A percentile compares a stretch with the other conserved stretches of the same genome.
These are phyloP conservation scores for Astraeus odoratus DNA, from an alignment of 768 basidiomycete genomes.

Conservation along the genomic window DNA sequence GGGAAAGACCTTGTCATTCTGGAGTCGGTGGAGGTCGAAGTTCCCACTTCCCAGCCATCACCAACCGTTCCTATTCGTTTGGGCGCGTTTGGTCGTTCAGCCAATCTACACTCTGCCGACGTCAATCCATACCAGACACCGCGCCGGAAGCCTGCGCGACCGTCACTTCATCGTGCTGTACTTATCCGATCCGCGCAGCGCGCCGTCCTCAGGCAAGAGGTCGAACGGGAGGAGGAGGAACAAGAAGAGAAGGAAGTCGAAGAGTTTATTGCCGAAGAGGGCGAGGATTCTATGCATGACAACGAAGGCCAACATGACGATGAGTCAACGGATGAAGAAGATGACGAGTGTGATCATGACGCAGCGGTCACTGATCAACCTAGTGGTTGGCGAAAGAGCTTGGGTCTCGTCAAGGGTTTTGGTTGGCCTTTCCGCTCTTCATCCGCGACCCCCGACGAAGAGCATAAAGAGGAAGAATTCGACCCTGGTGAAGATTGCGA, in stretches of 20 bases:
- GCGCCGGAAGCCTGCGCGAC: conserved; percentile 25
- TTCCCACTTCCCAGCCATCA: conserved; percentile 5
- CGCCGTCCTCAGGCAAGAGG: conserved; percentile 44
- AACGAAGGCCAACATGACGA: conserved; percentile 1
- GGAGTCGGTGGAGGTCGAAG: conserved; percentile 49
- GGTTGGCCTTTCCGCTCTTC: conserved; percentile 25
- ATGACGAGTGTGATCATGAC: conserved; percentile 4
- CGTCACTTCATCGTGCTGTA: conserved; percentile 61
- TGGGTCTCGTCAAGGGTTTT: conserved; percentile 27
- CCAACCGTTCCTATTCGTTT: conserved; percentile 8
- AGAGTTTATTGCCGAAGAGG: conserved; percentile 33
- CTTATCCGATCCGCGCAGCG: conserved; percentile 65
- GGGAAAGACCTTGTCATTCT: conserved; percentile 66
- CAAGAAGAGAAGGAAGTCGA: conserved; percentile 46
- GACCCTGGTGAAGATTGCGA: conserved; percentile 17
- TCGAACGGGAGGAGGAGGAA: conserved; percentile 44
- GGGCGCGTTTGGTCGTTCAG: conserved; percentile 3
- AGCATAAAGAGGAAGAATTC: conserved; percentile 20
- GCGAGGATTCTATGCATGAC: conserved; percentile 26
- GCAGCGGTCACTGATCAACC: conserved; percentile 5
- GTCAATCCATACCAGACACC: conserved; percentile 14
- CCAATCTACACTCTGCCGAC: neutral
- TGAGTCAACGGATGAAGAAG: conserved; percentile 9
- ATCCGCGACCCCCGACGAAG: conserved; percentile 16
- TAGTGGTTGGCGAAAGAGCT: conserved; percentile 27